Conservation (phyloP, 352 stramenopile genomes). For the Phytophthora lateralis region DNA sequence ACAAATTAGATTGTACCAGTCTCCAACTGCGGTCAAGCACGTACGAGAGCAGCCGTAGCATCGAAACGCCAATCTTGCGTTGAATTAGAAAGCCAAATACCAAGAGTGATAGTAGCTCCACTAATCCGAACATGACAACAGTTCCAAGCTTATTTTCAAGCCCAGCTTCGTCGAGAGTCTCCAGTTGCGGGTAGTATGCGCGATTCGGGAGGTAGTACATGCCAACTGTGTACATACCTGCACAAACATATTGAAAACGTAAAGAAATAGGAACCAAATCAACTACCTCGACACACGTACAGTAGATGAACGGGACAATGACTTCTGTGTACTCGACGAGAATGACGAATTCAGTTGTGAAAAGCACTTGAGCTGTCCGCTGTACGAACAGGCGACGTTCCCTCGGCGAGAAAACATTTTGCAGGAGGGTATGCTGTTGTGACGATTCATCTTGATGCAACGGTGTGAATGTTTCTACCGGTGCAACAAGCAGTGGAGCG, state of each 20-base stretch:
- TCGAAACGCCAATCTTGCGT: slow-evolving; percentile 18
- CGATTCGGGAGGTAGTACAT: slow-evolving; percentile 39
- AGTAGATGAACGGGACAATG: slow-evolving; percentile 30
- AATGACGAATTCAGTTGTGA: slow-evolving; percentile 35
- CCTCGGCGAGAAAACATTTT: not conserved
- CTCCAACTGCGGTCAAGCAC: slow-evolving; percentile 37
- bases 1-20: slow-evolving; percentile 42
- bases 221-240: slow-evolving; percentile 31
- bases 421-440: not conserved
- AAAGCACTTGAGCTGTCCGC: slow-evolving; percentile 22
- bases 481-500: not conserved
- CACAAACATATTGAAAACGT: not conserved
- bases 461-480: not conserved
- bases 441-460: slow-evolving; percentile 1
- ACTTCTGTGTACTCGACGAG: slow-evolving; percentile 40
- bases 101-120: slow-evolving; percentile 27
- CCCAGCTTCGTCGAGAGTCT: slow-evolving; percentile 7
- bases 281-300: slow-evolving; percentile 8
- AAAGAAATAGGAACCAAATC: not conserved
- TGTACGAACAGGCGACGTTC: slow-evolving; percentile 11
- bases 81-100: slow-evolving; percentile 18
- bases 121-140: slow-evolving; percentile 28
- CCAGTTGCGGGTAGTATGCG: slow-evolving; percentile 33
- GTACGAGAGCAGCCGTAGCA: slow-evolving; percentile 31
- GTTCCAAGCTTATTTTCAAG: slow-evolving; percentile 18